Evolutionary conservation across 1,284 basidiomycete species (phyloP), one percentile per base, ranked within the genome.

Genomic region (Coniferiporia weirii): DNA sequence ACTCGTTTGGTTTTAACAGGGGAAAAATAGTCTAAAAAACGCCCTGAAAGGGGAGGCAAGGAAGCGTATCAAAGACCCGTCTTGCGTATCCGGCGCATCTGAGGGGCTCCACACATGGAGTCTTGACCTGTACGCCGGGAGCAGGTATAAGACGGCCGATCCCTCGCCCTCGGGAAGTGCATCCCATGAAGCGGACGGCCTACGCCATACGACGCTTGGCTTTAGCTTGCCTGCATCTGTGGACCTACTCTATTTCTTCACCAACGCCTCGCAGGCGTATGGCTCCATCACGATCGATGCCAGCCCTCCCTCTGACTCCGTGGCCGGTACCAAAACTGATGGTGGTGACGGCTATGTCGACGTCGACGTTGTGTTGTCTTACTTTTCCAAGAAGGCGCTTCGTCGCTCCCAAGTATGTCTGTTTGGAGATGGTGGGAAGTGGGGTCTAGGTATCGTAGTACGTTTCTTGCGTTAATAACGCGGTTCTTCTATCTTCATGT

Each of bases 381-480:
- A 75, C 61, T 64, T 65, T 46, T 64, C 59, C 2, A 57, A 64
- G 15, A 56, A 66, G 43, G 61, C 70, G 12, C 68, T 70, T 15
- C 68, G 74, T 48, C 52, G 62, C 2, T 68, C 71, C 7, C 70
- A 71, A 55, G 69, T 72, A 4, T 79, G 77, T 60, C 63, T 66
- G 17, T 61, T 75, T 53, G 63, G 66, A 46, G 69, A 71, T 15
- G 56, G 65, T 9, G 65, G 64, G n/a, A 67, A 69, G 53, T 61
- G 67, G 27, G 76, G 76, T n/a, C 68, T 77, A 52, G 77, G 75
- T 5, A 67, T 76, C 17, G 76, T 76, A 53, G 76, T 77, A 56
- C 65, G 75, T 54, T 12, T 22, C 32, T n/a, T 12, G 38, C 2
- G 9, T 15, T 40, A 7, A 12, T 40, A 9, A 3, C 9, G 3